phyloP scores from a whole-genome alignment of 1,284 basidiomycete genomes.

The Cryptococcus sp. region DNA sequence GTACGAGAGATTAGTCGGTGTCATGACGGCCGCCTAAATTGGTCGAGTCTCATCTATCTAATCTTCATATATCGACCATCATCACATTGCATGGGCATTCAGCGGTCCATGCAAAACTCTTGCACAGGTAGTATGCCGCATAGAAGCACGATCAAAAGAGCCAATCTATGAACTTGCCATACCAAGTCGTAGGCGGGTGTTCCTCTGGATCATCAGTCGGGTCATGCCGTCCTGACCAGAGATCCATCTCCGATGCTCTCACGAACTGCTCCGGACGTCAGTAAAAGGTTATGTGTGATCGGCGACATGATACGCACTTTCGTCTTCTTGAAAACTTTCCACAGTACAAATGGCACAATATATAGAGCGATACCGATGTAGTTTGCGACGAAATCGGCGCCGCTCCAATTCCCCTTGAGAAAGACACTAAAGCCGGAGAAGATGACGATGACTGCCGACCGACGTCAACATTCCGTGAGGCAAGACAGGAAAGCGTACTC shows the following conservation, averaged over 20 bases:
- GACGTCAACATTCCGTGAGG: neutral
- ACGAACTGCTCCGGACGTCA: slow-evolving; percentile 8
- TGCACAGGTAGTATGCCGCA: too few species aligned
- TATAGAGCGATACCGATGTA: slow-evolving; percentile 45
- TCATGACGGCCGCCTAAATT: slow-evolving; percentile 8
- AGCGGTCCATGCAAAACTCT: too few species aligned
- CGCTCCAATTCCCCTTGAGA: slow-evolving; percentile 60
- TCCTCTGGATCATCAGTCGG: slow-evolving; percentile 14
- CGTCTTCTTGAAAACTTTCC: slow-evolving; percentile 19
- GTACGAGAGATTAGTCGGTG: slow-evolving; percentile 17
- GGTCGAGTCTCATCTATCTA: neutral
- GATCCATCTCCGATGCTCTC: slow-evolving; percentile 18
- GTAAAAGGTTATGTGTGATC: neutral
- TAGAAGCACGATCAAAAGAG: slow-evolving; percentile 5
- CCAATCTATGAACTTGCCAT: slow-evolving; percentile 18
- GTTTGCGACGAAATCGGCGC: slow-evolving; percentile 38
- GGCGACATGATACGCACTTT: slow-evolving; percentile 4
- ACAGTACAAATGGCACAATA: slow-evolving; percentile 16
- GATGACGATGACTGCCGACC: slow-evolving; percentile 37
- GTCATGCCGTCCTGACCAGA: slow-evolving; percentile 17
- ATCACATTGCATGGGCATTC: too few species aligned
- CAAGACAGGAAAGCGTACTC: neutral
- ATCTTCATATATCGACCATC: too few species aligned
- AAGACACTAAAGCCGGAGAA: slow-evolving; percentile 58
- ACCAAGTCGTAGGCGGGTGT: slow-evolving; percentile 17